Conservation (phyloP, 129 eudicot species). For the Flaveria sonorensis region DNA sequence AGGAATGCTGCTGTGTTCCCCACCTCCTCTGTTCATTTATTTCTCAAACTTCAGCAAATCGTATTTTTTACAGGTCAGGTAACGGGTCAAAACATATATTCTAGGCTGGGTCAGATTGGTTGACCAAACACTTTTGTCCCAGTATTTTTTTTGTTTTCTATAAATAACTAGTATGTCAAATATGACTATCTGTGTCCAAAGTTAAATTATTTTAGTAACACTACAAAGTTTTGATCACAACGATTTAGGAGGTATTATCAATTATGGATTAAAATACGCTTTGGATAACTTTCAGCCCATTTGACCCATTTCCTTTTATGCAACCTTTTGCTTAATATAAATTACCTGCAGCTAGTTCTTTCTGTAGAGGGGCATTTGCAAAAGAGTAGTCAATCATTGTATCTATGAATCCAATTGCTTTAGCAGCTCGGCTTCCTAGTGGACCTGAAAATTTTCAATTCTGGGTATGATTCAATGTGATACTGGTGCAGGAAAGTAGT, state of each 20-base stretch:
- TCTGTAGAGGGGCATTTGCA: slow-evolving; percentile 82
- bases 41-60: slow-evolving; percentile 26
- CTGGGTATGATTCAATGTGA: neutral
- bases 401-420: slow-evolving; percentile 90
- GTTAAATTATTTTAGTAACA: neutral
- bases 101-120: neutral
- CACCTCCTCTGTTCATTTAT: slow-evolving; percentile 70
- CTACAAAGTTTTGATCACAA: neutral
- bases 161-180: neutral
- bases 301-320: neutral
- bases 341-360: slow-evolving; percentile 74
- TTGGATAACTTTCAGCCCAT: neutral
- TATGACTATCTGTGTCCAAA: neutral
- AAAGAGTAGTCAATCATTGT: slow-evolving; percentile 88
- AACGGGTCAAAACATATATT: neutral
- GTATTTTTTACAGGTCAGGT: neutral
- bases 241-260: neutral
- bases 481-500: neutral
- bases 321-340: neutral
- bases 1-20: slow-evolving; percentile 92
- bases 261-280: neutral
- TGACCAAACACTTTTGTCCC: neutral
- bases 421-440: slow-evolving; percentile 92
- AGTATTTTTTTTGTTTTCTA: neutral
- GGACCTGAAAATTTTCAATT: slow-evolving; percentile 51